phyloP scores from a whole-genome alignment of 805 yeast species.

The Brettanomyces nanus region DNA sequence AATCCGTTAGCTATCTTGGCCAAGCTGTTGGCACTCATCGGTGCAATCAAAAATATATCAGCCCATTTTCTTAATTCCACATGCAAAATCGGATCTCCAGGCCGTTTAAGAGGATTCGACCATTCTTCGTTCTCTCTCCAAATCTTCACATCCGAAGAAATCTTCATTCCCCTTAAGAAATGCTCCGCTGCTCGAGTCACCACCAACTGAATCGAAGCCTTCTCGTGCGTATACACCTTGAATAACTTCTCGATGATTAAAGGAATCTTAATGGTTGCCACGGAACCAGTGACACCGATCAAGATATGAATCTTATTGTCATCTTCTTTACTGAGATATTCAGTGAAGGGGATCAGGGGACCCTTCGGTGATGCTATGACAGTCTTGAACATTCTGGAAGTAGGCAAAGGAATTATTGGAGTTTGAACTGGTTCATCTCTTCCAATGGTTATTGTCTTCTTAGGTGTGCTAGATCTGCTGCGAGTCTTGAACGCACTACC shows the following conservation, averaged over 20 bases:
- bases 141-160: constrained; percentile 62
- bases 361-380: constrained; percentile 49
- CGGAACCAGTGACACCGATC: constrained; percentile 92
- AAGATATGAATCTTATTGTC: constrained; percentile 83
- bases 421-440: background rate
- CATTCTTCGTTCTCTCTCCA: constrained; percentile 97
- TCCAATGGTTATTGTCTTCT: constrained; percentile 19
- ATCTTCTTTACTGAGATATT: constrained; percentile 62
- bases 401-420: background rate
- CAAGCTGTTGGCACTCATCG: constrained; percentile 86
- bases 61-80: constrained; percentile 97
- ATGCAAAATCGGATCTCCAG: constrained; percentile 93
- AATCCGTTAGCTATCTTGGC: constrained; percentile 85
- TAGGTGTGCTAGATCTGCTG: constrained; percentile 4
- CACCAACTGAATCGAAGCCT: constrained; percentile 76
- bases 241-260: constrained; percentile 78
- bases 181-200: constrained; percentile 82
- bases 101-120: constrained; percentile 47
- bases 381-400: constrained; percentile 31
- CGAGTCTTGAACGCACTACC: background rate
- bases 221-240: constrained; percentile 65
- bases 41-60: constrained; percentile 87
- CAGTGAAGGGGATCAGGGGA: constrained; percentile 67
- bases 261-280: constrained; percentile 92
- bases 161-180: constrained; percentile 50